These are phyloP conservation scores for Didymella glomerata DNA, from an alignment of 2,329 filamentous ascomycete genomes.

Conservation along the genomic window DNA sequence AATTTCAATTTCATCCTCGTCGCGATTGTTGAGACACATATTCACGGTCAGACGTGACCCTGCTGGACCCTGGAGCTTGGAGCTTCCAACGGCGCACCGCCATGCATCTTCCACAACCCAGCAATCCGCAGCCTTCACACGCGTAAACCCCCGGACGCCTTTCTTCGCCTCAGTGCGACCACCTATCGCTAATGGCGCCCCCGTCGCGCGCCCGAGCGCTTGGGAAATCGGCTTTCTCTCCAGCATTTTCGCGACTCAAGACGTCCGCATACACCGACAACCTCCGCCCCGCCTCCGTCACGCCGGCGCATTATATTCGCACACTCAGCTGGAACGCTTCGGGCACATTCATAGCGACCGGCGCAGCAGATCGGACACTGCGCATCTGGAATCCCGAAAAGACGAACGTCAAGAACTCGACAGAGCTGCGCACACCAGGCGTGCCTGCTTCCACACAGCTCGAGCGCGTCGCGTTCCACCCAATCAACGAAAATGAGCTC, in stretches of 20 bases:
- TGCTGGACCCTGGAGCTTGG: neutral
- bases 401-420: conserved; percentile 75
- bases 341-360: conserved; percentile 84
- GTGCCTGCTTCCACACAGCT: conserved; percentile 55
- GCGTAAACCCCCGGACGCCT: neutral
- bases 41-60: neutral
- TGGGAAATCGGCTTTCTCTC: conserved; percentile 74
- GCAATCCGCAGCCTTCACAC: neutral
- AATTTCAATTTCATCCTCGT: neutral
- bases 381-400: conserved; percentile 86
- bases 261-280: conserved; percentile 70
- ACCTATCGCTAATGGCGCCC: conserved; percentile 39
- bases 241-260: conserved; percentile 72
- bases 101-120: neutral
- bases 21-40: neutral
- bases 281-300: conserved; percentile 44
- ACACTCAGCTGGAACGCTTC: conserved; percentile 90
- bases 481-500: conserved; percentile 77
- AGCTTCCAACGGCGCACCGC: neutral
- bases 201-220: conserved; percentile 63
- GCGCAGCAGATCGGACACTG: conserved; percentile 72
- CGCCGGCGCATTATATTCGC: conserved; percentile 60
- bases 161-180: neutral
- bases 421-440: conserved; percentile 73
- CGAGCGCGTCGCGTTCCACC: conserved; percentile 81